These are phyloP conservation scores for Juglanconis oblonga DNA, from an alignment of 2,329 filamentous ascomycete genomes.

Conservation along the genomic window DNA sequence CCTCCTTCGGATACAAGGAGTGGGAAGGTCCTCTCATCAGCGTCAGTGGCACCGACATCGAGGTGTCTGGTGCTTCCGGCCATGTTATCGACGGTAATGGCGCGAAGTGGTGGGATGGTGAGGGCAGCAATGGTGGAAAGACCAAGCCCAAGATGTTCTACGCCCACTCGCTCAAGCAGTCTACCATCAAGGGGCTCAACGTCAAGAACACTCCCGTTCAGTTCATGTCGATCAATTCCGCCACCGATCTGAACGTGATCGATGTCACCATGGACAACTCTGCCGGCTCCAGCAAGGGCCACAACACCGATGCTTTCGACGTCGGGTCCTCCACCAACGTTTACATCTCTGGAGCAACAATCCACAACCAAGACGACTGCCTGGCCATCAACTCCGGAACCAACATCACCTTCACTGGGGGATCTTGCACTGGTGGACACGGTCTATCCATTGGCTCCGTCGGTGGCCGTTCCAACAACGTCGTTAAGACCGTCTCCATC, in stretches of 20 bases:
- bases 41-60: slow-evolving; percentile 20
- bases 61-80: slow-evolving; percentile 19
- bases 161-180: slow-evolving; percentile 39
- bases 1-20: slow-evolving; percentile 16
- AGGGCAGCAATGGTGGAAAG: slow-evolving; percentile 36
- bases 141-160: slow-evolving; percentile 46
- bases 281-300: slow-evolving; percentile 30
- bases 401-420: slow-evolving; percentile 44
- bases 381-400: slow-evolving; percentile 54
- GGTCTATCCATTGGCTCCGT: slow-evolving; percentile 42
- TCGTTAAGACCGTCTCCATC: slow-evolving; percentile 49
- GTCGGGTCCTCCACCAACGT: slow-evolving; percentile 48
- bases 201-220: slow-evolving; percentile 42
- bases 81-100: slow-evolving; percentile 21
- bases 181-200: slow-evolving; percentile 35
- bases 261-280: slow-evolving; percentile 38
- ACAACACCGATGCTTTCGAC: slow-evolving; percentile 61
- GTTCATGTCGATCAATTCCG: slow-evolving; percentile 37
- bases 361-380: slow-evolving; percentile 63
- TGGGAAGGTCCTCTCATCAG: slow-evolving; percentile 18
- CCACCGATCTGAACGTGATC: slow-evolving; percentile 32
- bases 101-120: slow-evolving; percentile 27
- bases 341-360: slow-evolving; percentile 48
- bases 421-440: slow-evolving; percentile 42
- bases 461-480: slow-evolving; percentile 49